A percentile compares a stretch with the other conserved stretches of the same genome.
Conservation (phyloP, 768 basidiomycete species). For the Pleurotus salmoneostramineus region DNA sequence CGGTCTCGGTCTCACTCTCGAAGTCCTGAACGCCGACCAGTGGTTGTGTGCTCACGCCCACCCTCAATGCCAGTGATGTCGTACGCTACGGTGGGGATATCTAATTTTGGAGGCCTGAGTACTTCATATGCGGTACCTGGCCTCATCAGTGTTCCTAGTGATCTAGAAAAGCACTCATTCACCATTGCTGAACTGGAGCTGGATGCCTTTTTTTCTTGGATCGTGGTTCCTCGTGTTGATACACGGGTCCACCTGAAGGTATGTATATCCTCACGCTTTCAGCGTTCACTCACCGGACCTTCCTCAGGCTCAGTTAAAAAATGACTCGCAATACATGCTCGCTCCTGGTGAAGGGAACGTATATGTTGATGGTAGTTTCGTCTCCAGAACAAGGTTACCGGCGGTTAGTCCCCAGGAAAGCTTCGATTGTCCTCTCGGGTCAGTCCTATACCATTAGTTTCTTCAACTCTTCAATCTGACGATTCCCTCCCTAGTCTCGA, state of each 20-base stretch:
- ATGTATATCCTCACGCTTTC: neutral
- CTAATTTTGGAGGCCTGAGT: conserved; percentile 17
- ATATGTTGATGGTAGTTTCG: conserved; percentile 40
- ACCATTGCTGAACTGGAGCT: conserved; percentile 26
- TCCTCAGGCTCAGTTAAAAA: conserved; percentile 14
- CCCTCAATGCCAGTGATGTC: neutral
- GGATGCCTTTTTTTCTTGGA: conserved; percentile 29
- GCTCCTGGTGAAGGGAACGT: conserved; percentile 30
- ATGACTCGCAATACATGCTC: conserved; percentile 34
- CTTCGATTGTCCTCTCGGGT: conserved; percentile 39
- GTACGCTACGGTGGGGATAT: neutral
- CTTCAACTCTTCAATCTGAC: neutral
- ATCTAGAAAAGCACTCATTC: conserved; percentile 24
- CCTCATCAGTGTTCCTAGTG: conserved; percentile 26
- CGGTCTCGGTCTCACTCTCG: neutral
- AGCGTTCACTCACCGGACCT: neutral
- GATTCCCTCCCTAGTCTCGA: neutral
- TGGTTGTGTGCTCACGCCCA: neutral
- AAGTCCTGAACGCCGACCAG: neutral
- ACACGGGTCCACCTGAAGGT: conserved; percentile 23
- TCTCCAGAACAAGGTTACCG: conserved; percentile 28
- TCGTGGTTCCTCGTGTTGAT: conserved; percentile 30
- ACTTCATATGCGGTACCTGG: conserved; percentile 31
- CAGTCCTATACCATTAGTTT: conserved; percentile 1
- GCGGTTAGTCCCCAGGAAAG: conserved; percentile 32